phyloP scores from a whole-genome alignment of 345 rosid genomes.

The Carallia brachiata region DNA sequence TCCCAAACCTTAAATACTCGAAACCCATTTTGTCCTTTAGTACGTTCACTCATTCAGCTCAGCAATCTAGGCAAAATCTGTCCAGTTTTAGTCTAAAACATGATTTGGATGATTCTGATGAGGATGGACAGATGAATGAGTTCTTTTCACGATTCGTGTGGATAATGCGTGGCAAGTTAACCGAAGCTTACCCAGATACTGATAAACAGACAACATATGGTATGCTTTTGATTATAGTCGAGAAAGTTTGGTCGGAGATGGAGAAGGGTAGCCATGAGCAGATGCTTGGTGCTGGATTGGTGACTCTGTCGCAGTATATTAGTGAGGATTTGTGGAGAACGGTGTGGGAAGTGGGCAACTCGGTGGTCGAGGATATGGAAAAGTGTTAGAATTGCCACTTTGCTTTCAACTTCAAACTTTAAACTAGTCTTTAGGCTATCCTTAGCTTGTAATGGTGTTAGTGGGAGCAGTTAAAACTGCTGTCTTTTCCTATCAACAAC shows the following conservation, averaged over 20 bases:
- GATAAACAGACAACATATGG: conserved; percentile 58
- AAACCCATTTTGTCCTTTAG: conserved; percentile 9
- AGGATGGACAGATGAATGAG: conserved; percentile 58
- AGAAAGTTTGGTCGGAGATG: conserved; percentile 68
- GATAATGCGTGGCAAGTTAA: conserved; percentile 73
- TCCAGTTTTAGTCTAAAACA: conserved; percentile 9
- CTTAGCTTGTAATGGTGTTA: too few species aligned
- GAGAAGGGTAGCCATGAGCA: conserved; percentile 53
- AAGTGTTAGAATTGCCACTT: too few species aligned
- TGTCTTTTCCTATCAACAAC: too few species aligned
- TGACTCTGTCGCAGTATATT: conserved; percentile 37
- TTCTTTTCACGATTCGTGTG: conserved; percentile 79
- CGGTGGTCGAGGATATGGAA: conserved; percentile 80
- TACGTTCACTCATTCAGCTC: conserved; percentile 6
- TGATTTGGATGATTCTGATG: conserved; percentile 33
- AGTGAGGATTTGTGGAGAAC: conserved; percentile 79
- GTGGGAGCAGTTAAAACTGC: too few species aligned
- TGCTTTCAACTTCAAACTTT: too few species aligned
- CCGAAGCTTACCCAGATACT: conserved; percentile 53
- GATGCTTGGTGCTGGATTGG: conserved; percentile 30
- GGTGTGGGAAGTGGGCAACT: conserved; percentile 76
- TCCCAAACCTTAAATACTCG: background rate
- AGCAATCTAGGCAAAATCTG: background rate
- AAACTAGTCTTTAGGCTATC: too few species aligned
- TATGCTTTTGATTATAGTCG: conserved; percentile 76